Base-by-base conservation (phyloP, 805 yeast genomes). In the Zygosaccharomyces lentus region DNA sequence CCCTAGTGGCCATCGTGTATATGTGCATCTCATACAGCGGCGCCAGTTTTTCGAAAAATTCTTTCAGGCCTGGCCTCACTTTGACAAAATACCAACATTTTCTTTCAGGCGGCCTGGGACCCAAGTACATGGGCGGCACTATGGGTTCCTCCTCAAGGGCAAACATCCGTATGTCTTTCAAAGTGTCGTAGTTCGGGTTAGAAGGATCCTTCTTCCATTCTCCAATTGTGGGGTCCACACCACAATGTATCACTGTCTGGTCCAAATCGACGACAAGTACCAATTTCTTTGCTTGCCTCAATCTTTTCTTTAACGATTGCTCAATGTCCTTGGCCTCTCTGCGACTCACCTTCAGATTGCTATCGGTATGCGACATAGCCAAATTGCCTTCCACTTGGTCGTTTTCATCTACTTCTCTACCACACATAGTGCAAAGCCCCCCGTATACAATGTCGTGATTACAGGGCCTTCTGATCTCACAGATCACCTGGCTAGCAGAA, bases 1-100 rank as follows among this genome's bases (percentile, higher is more conserved):
- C 82, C 54, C 96, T 73, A 4, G 99, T 93, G 7, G 98, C 99
- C 99, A 93, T 93, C 4, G 99, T 93, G 65, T 93, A 93, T 32
- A 93, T 87, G 61, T 93, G 99, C 73, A 93, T 70, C 67, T 93
- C 98, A 62, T 84, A 93, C 37, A 76, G 68, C 39, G 81, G 66
- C 5, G 83, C 70, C 41, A 87, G 76, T 39, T 73, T 72, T 41
- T 75, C 77, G 43, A 93, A 73, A 62, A 93, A 93, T 42, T 80
- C 82, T 41, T 74, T 68, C 32, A 93, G 71, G 0, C 96, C 96
- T 0, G 98, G 98, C 52, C 99, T 76, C 31, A 87, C 68, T 65
- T 93, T 93, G 24, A 95, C 96, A 57, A 87, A 93, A 65, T 93
- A 93, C 86, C 91, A 84, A 65, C 95, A 82, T 51, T 76, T 70